Conservation (phyloP, 2,329 filamentous ascomycete genomes). For the Xylaria sp. region DNA sequence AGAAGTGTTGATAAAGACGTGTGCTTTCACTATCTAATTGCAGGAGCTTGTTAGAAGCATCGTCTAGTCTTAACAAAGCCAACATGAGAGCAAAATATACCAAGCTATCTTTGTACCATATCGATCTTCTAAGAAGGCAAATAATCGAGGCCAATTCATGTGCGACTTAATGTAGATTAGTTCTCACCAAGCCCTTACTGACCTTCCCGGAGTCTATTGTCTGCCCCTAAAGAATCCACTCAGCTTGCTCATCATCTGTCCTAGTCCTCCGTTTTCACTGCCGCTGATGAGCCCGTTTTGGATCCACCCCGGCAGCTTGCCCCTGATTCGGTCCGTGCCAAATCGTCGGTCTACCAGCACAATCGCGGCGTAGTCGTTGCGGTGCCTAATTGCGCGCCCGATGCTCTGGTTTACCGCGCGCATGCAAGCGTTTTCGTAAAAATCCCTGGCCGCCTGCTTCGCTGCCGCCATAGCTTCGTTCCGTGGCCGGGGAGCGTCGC, state of each 20-base stretch:
- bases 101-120: too few relatives aligned
- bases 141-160: too few relatives aligned
- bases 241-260: slow-evolving; percentile 67
- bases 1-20: too few relatives aligned
- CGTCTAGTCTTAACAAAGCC: background rate
- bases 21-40: too few relatives aligned
- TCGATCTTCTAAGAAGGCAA: background rate
- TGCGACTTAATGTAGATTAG: background rate
- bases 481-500: slow-evolving; percentile 35
- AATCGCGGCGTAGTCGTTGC: slow-evolving; percentile 89
- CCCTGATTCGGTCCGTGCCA: slow-evolving; percentile 74
- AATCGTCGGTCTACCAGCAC: slow-evolving; percentile 86
- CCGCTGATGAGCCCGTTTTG: slow-evolving; percentile 69
- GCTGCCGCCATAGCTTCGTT: slow-evolving; percentile 51
- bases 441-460: slow-evolving; percentile 75
- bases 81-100: background rate
- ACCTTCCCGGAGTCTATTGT: slow-evolving; percentile 40
- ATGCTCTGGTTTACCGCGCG: slow-evolving; percentile 97
- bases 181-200: background rate
- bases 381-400: slow-evolving; percentile 89
- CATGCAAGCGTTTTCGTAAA: slow-evolving; percentile 97
- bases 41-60: background rate
- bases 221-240: slow-evolving; percentile 68
- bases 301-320: slow-evolving; percentile 92
- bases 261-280: slow-evolving; percentile 62